Evolutionary conservation across 805 yeast genomes (phyloP), one percentile per base, ranked within the genome.

Genomic region (Kazachstania africana): DNA sequence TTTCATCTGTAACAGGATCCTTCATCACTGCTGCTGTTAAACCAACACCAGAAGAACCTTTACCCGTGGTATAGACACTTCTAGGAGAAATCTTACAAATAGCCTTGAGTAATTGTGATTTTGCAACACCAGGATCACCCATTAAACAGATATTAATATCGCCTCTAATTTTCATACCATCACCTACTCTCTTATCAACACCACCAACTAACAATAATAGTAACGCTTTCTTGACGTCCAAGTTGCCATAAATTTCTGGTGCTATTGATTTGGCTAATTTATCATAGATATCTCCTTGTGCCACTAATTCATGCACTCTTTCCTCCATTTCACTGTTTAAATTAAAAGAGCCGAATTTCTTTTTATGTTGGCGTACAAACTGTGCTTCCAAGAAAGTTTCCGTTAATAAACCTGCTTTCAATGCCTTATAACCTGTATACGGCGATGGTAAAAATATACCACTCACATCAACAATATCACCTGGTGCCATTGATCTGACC

Each of bases 81-180:
- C 97, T 70, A 19, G 98, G 98, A 3, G 97, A 91, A 33, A 91
- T 80, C 47, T 87, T 84, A 37, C 84, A 70, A 42, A 91, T 83
- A 21, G 93, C 79, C 55, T 91, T 91, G 41, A 91, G 66, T 50
- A 91, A 65, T 67, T 91, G 98, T 3, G 97, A 91, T 60, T 91
- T 91, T 50, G 98, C 98, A 33, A 91, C 98, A 66, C 98, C 98
- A 26, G 98, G 98, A 53, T 91, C 98, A 47, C 98, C 98, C 96
- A 91, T 88, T 32, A 91, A 67, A 62, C 96, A 79, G 34, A 91
- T 72, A 51, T 91, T 91, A 45, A 91, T 82, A 55, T 91, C 98
- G 48, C 98, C 98, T 65, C 99, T 77, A 48, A 91, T 91, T 50
- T 79, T 75, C 83, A 91, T 75, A 43, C 99, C 99, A 60, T 91